These are phyloP conservation scores for Coemansia sp. DNA, from an alignment of 192 early-diverging fungal species.

Conservation along the genomic window DNA sequence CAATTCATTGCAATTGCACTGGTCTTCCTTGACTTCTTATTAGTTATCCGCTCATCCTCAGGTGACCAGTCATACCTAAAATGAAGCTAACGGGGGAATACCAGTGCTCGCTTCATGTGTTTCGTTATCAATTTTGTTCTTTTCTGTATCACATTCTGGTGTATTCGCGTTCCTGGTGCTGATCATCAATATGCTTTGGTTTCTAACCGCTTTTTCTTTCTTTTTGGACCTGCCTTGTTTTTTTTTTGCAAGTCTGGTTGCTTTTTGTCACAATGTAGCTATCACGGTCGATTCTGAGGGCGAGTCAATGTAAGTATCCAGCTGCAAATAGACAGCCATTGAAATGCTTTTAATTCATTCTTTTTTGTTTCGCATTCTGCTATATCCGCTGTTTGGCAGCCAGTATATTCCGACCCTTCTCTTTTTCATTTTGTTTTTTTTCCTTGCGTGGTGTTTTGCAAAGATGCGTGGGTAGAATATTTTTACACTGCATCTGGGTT, in stretches of 20 bases:
- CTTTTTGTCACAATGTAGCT: constrained; percentile 41
- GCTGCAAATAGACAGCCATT: too few species aligned
- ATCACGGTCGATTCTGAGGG: constrained; percentile 65
- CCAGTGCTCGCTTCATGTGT: too few species aligned
- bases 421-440: too few species aligned
- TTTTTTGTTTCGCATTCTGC: background rate
- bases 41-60: too few species aligned
- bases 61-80: too few species aligned
- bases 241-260: constrained; percentile 10
- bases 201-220: background rate
- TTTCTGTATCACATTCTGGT: background rate
- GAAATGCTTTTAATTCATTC: too few species aligned
- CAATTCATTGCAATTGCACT: too few species aligned
- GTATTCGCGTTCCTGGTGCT: background rate
- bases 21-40: too few species aligned
- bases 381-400: background rate
- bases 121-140: too few species aligned
- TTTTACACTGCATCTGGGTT: background rate
- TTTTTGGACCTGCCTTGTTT: constrained; percentile 10
- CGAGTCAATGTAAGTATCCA: constrained; percentile 65
- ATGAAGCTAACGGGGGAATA: too few species aligned
- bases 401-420: too few species aligned
- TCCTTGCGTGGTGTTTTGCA: constrained; percentile 1
- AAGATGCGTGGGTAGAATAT: background rate
- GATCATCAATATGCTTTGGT: background rate